phyloP scores from a whole-genome alignment of 139 green algal genomes.

The Tetraselmis striata region DNA sequence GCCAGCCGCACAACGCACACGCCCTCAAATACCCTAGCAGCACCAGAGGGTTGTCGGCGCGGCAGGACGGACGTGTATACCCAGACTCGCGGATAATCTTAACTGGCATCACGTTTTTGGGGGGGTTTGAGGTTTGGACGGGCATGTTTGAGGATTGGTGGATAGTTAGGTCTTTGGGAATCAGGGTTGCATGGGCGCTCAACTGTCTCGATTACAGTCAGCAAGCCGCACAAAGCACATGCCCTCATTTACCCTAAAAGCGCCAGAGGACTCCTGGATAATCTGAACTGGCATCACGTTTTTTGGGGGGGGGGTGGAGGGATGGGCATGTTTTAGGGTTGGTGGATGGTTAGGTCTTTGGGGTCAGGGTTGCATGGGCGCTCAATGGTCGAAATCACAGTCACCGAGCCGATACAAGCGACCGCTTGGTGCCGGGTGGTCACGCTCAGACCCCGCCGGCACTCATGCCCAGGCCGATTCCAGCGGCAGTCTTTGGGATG shows the following conservation, averaged over 20 bases:
- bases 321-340: slow-evolving; percentile 34
- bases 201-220: neutral
- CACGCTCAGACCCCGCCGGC: no score
- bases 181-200: slow-evolving; percentile 35
- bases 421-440: no score
- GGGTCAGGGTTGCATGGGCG: slow-evolving; percentile 34
- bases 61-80: neutral
- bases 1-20: no score
- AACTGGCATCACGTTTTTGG: neutral
- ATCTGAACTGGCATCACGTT: neutral
- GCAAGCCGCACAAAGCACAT: no score
- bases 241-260: no score
- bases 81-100: neutral
- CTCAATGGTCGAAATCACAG: neutral
- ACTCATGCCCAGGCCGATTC: no score
- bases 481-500: no score
- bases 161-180: slow-evolving; percentile 27
- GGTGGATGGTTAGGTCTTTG: slow-evolving; percentile 31
- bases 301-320: no score
- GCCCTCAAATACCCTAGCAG: no score
- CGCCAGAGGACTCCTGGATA: neutral
- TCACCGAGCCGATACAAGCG: neutral
- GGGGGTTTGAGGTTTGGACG: no score
- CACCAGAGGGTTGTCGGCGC: neutral
- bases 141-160: slow-evolving; percentile 31